Conservation (phyloP, 2,329 filamentous ascomycete species). For the Trichothecium sympodiale region DNA sequence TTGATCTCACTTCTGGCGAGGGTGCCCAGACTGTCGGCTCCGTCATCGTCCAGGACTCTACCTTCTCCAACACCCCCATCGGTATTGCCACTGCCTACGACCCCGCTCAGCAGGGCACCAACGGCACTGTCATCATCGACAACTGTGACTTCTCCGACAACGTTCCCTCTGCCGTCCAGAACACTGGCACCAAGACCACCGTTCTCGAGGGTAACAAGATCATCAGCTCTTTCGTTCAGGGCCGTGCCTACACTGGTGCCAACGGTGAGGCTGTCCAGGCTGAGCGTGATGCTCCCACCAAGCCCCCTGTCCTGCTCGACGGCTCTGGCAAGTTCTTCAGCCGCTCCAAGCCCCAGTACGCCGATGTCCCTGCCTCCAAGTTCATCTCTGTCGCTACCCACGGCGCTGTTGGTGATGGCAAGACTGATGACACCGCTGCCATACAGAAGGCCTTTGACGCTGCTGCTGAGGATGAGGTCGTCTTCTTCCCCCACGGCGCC, state of each 20-base stretch:
- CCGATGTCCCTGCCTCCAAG: conserved; percentile 48
- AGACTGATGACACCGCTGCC: conserved; percentile 74
- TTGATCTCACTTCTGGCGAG: conserved; percentile 62
- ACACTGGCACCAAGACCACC: conserved; percentile 39
- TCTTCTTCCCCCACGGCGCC: conserved; percentile 67
- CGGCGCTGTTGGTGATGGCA: conserved; percentile 80
- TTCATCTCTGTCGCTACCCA: conserved; percentile 76
- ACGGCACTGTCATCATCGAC: conserved; percentile 74
- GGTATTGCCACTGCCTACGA: conserved; percentile 63
- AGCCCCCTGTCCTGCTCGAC: conserved; percentile 57
- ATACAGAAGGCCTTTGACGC: conserved; percentile 70
- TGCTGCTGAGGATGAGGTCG: conserved; percentile 50
- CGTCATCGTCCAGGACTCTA: conserved; percentile 71
- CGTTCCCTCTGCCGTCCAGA: conserved; percentile 55
- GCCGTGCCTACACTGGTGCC: conserved; percentile 53
- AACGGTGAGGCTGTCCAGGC: conserved; percentile 47
- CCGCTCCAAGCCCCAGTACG: conserved; percentile 83
- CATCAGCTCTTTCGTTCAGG: conserved; percentile 68
- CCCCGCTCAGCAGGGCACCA: conserved; percentile 50
- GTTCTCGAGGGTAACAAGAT: conserved; percentile 61
- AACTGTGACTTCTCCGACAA: conserved; percentile 74
- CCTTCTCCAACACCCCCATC: conserved; percentile 61
- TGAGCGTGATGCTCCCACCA: conserved; percentile 39
- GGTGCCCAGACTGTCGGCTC: conserved; percentile 73
- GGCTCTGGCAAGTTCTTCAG: conserved; percentile 61